A percentile compares a stretch with the other conserved stretches of the same genome.
Conservation (phyloP, 2,329 filamentous ascomycete genomes). For the Coniella lustricola region DNA sequence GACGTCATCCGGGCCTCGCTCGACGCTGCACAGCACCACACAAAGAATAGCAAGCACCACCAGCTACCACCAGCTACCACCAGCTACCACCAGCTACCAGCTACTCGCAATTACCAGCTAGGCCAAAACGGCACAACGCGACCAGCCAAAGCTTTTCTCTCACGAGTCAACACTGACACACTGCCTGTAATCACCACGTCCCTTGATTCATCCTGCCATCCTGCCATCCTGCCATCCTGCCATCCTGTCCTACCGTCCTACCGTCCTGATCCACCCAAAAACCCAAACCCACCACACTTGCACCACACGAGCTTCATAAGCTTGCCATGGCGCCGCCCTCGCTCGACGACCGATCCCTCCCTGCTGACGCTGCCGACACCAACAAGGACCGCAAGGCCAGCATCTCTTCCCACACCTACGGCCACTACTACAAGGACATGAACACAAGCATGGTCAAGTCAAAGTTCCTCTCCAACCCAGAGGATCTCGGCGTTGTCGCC, state of each 20-base stretch:
- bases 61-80: no score
- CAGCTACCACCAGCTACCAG: no score
- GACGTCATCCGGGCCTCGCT: no score
- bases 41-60: no score
- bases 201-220: neutral
- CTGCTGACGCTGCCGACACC: neutral
- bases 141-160: no score
- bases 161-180: no score
- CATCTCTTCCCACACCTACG: constrained; percentile 11
- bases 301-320: neutral
- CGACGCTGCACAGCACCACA: no score
- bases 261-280: no score
- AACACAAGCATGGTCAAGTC: constrained; percentile 48
- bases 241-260: no score
- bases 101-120: no score
- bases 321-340: constrained; percentile 9
- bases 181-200: no score
- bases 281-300: neutral
- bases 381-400: constrained; percentile 13
- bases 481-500: constrained; percentile 84
- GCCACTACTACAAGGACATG: constrained; percentile 28
- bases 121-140: no score
- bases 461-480: constrained; percentile 72
- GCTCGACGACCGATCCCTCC: constrained; percentile 11
- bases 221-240: neutral